Evolutionary conservation across 2,329 filamentous ascomycete species (phyloP).

Genomic region (Fusarium armeniacum): DNA sequence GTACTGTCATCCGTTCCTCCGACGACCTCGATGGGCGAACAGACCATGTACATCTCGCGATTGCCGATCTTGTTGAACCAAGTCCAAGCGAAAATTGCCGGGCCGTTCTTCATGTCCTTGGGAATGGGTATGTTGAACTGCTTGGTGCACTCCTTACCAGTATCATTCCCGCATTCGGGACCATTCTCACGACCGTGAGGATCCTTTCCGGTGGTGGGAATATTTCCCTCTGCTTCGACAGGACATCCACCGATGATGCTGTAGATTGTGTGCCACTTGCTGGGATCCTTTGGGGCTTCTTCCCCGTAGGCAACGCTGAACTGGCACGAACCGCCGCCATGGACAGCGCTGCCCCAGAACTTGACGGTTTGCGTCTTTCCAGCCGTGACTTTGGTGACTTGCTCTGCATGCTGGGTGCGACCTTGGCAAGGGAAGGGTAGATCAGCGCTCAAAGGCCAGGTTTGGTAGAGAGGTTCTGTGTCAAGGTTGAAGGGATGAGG

Average conservation of each 20-base stretch:
- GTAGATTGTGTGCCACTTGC: slow-evolving; percentile 47
- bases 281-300: slow-evolving; percentile 30
- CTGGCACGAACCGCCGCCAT: slow-evolving; percentile 49
- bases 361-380: slow-evolving; percentile 44
- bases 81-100: slow-evolving; percentile 80
- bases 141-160: slow-evolving; percentile 44
- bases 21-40: slow-evolving; percentile 75
- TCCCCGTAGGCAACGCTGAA: slow-evolving; percentile 48
- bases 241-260: slow-evolving; percentile 48
- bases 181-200: slow-evolving; percentile 43
- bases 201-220: slow-evolving; percentile 18
- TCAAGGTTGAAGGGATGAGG: slow-evolving; percentile 51
- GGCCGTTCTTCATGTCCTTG: slow-evolving; percentile 55
- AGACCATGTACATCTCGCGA: slow-evolving; percentile 90
- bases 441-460: slow-evolving; percentile 36
- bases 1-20: slow-evolving; percentile 52
- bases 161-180: slow-evolving; percentile 42
- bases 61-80: slow-evolving; percentile 85
- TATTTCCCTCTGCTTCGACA: slow-evolving; percentile 45
- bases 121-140: slow-evolving; percentile 48
- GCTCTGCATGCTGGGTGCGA: slow-evolving; percentile 36
- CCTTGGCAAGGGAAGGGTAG: slow-evolving; percentile 49
- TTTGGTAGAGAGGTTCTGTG: slow-evolving; percentile 43
- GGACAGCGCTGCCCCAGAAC: slow-evolving; percentile 50
- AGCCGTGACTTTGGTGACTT: slow-evolving; percentile 45